phyloP scores from a whole-genome alignment of 306 rosid genomes.

The Quercus bicolor region DNA sequence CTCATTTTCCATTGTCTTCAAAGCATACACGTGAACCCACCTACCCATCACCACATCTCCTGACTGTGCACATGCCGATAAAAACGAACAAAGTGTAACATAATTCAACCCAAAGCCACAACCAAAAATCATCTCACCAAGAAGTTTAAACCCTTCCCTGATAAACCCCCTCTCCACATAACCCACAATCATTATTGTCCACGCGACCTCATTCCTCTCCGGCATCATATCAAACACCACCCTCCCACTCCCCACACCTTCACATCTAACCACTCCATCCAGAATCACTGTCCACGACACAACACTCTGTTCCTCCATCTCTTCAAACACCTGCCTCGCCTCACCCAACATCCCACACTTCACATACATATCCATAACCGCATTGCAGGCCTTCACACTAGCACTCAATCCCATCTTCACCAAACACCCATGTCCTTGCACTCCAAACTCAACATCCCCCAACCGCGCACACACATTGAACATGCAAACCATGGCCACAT shows the following conservation, averaged over 20 bases:
- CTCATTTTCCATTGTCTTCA: constrained; percentile 44
- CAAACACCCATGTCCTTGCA: constrained; percentile 40
- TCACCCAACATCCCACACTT: constrained; percentile 49
- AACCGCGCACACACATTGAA: constrained; percentile 44
- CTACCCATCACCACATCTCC: constrained; percentile 51
- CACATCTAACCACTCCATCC: constrained; percentile 58
- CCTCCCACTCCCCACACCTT: constrained; percentile 59
- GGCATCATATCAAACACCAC: constrained; percentile 61
- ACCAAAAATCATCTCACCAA: constrained; percentile 51
- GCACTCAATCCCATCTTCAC: constrained; percentile 44
- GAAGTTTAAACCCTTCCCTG: constrained; percentile 40
- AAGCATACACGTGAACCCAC: constrained; percentile 71
- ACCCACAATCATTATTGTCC: constrained; percentile 71
- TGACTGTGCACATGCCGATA: constrained; percentile 54
- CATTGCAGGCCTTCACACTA: constrained; percentile 48
- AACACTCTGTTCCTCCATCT: constrained; percentile 46
- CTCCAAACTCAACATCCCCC: constrained; percentile 34
- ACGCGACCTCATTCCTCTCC: constrained; percentile 69
- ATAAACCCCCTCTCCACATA: constrained; percentile 50
- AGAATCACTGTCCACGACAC: constrained; percentile 77
- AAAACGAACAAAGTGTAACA: constrained; percentile 53
- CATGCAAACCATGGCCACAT: constrained; percentile 42
- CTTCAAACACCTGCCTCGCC: constrained; percentile 52
- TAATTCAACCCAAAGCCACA: constrained; percentile 43
- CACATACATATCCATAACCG: constrained; percentile 64